Conservation (phyloP, 257 asterid genomes). For the Lantana camara region DNA sequence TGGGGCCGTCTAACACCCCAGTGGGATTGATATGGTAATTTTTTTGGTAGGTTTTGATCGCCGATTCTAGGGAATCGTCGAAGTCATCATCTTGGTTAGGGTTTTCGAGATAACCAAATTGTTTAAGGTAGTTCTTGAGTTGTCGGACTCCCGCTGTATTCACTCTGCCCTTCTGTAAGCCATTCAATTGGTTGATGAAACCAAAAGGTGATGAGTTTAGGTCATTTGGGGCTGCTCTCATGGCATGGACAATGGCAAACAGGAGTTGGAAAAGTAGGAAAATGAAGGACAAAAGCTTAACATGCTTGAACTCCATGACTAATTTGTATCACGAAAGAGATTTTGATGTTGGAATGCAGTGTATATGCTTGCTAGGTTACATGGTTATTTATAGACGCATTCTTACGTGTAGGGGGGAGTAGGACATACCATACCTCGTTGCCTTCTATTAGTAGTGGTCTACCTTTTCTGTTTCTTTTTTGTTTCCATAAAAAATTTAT, state of each 20-base stretch:
- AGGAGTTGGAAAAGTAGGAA: conserved; percentile 9
- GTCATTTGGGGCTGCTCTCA: not conserved
- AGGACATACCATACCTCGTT: too few relatives aligned
- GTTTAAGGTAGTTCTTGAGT: conserved; percentile 31
- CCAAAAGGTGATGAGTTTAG: conserved; percentile 32
- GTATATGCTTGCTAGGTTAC: not conserved
- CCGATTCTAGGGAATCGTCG: conserved; percentile 34
- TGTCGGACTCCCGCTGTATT: conserved; percentile 7
- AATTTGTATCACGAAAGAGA: not conserved
- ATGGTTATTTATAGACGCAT: conserved; percentile 7
- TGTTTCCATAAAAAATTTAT: too few relatives aligned
- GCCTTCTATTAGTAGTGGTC: too few relatives aligned
- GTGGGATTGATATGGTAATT: conserved; percentile 31
- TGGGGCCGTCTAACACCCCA: conserved; percentile 29
- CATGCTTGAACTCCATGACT: conserved; percentile 26
- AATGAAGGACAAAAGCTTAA: conserved; percentile 3
- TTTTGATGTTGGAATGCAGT: not conserved
- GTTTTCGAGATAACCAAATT: conserved; percentile 37
- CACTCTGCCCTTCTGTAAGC: conserved; percentile 32
- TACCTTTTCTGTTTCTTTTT: too few relatives aligned
- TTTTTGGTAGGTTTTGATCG: conserved; percentile 36
- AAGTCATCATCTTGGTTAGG: conserved; percentile 23
- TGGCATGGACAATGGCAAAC: conserved; percentile 15
- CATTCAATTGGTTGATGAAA: conserved; percentile 34
- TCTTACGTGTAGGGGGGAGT: too few relatives aligned